Conservation (phyloP, 2,329 filamentous ascomycete genomes). For the Ascochyta clinopodiicola region DNA sequence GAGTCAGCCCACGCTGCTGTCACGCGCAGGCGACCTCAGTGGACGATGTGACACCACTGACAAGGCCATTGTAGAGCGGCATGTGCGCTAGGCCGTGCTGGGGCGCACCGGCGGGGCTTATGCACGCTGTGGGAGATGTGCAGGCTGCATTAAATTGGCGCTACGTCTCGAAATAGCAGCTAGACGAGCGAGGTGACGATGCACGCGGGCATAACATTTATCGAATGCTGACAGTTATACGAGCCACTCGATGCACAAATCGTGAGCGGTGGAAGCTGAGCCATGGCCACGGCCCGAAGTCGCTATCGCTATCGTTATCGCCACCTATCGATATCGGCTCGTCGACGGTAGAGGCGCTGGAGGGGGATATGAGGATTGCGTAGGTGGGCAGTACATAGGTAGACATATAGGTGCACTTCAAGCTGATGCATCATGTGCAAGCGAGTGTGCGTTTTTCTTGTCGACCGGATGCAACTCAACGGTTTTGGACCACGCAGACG, state of each 20-base stretch:
- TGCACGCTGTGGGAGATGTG: constrained; percentile 38
- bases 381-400: not conserved
- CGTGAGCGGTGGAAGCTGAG: not conserved
- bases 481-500: constrained; percentile 2
- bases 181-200: constrained; percentile 26
- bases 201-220: constrained; percentile 34
- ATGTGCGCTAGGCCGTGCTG: constrained; percentile 25
- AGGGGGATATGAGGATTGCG: constrained; percentile 9
- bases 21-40: constrained; percentile 34
- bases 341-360: constrained; percentile 11
- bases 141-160: constrained; percentile 41
- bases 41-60: constrained; percentile 26
- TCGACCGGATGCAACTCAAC: constrained; percentile 1
- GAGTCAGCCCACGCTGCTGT: constrained; percentile 39
- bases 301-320: constrained; percentile 2
- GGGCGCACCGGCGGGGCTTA: constrained; percentile 34
- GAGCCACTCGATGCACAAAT: constrained; percentile 38
- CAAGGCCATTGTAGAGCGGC: constrained; percentile 37
- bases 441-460: not conserved
- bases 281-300: not conserved
- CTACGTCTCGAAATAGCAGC: constrained; percentile 44
- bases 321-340: constrained; percentile 26
- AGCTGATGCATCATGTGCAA: not conserved
- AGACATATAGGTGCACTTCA: not conserved
- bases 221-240: constrained; percentile 46